Percentiles rank a stretch among this genome's conserved stretches.
phyloP scores from a whole-genome alignment of 768 basidiomycete genomes.

The Cystobasidium ongulense region DNA sequence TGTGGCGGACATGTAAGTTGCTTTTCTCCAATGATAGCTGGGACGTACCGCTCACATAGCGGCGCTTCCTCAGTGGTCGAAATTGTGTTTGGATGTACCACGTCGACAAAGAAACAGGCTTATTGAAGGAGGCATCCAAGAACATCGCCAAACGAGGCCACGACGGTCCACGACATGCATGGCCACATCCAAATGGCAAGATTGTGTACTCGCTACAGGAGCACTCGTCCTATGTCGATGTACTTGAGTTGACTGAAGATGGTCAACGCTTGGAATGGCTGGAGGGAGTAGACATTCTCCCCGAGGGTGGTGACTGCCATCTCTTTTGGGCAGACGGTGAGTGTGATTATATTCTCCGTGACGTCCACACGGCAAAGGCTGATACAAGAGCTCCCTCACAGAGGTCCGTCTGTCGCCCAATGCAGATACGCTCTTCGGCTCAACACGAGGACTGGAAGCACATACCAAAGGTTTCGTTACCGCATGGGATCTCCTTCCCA shows the following conservation, averaged over 20 bases:
- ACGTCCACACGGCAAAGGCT: background rate
- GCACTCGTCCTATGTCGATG: conserved; percentile 38
- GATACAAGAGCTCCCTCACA: too few species aligned
- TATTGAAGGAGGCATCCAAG: conserved; percentile 28
- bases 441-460: conserved; percentile 38
- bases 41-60: background rate
- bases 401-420: conserved; percentile 21
- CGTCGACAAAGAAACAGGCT: conserved; percentile 28
- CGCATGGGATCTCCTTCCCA: conserved; percentile 31
- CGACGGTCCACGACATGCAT: conserved; percentile 42
- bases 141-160: conserved; percentile 36
- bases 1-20: conserved; percentile 42
- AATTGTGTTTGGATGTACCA: conserved; percentile 42
- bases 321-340: conserved; percentile 41
- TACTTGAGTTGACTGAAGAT: conserved; percentile 9
- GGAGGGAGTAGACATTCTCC: conserved; percentile 37
- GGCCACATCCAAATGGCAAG: conserved; percentile 41
- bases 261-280: conserved; percentile 24
- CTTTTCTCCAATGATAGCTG: background rate
- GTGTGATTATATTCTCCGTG: conserved; percentile 32
- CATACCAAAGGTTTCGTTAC: conserved; percentile 39
- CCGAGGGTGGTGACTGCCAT: conserved; percentile 22
- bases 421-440: conserved; percentile 39
- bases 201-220: conserved; percentile 42
- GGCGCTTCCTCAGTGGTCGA: conserved; percentile 34